These are phyloP conservation scores for Hymenoscyphus fraxineus DNA, from an alignment of 2,329 filamentous ascomycete genomes.

Conservation along the genomic window DNA sequence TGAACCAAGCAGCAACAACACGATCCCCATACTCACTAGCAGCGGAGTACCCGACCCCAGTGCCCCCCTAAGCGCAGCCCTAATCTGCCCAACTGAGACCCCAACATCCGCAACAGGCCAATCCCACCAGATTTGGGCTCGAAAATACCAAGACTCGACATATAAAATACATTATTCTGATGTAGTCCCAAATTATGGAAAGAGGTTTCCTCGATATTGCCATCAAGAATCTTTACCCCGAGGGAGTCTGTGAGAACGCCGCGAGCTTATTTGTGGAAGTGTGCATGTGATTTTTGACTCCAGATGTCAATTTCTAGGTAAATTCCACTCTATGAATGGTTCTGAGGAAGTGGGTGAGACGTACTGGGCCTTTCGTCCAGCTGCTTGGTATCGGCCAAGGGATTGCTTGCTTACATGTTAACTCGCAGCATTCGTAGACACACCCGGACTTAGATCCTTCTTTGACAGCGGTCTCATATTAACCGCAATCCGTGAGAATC, in stretches of 20 bases:
- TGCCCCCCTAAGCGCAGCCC: slow-evolving; percentile 14
- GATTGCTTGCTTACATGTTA: slow-evolving; percentile 13
- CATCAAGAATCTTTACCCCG: slow-evolving; percentile 14
- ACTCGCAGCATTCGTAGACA: slow-evolving; percentile 16
- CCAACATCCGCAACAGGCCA: slow-evolving; percentile 16
- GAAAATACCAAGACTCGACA: slow-evolving; percentile 19
- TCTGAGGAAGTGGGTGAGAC: no score
- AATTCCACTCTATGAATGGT: neutral
- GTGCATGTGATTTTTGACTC: slow-evolving; percentile 17
- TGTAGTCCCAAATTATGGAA: slow-evolving; percentile 14
- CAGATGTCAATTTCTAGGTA: slow-evolving; percentile 16
- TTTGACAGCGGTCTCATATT: slow-evolving; percentile 16
- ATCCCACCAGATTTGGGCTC: slow-evolving; percentile 14
- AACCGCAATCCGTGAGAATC: slow-evolving; percentile 16
- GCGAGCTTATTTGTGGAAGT: slow-evolving; percentile 10
- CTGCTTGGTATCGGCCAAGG: slow-evolving; percentile 13
- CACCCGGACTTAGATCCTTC: slow-evolving; percentile 8
- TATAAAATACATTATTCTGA: slow-evolving; percentile 18
- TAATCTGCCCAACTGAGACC: slow-evolving; percentile 18
- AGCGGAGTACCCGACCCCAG: slow-evolving; percentile 12
- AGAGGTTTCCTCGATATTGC: slow-evolving; percentile 18
- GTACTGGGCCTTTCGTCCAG: neutral
- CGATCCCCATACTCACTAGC: slow-evolving; percentile 17
- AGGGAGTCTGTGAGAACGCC: slow-evolving; percentile 13
- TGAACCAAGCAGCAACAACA: slow-evolving; percentile 16